phyloP scores from a whole-genome alignment of 2,329 filamentous ascomycete species.

The Rugonectria rugulosa region DNA sequence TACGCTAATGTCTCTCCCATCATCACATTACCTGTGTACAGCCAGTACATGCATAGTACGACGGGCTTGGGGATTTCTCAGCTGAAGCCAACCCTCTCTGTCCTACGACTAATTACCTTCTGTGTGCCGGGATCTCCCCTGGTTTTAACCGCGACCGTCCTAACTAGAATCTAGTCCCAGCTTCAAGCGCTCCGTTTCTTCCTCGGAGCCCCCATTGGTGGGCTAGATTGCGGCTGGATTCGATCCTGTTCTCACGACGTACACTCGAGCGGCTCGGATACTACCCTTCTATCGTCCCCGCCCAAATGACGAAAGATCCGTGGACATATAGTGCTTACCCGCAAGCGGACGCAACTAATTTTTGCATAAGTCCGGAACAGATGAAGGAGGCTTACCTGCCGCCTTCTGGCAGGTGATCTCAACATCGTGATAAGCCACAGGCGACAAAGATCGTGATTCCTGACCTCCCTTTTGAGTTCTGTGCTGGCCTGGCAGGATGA shows the following conservation, averaged over 20 bases:
- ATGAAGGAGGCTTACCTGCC: too few species aligned
- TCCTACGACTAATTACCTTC: too few species aligned
- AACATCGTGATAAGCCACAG: background rate
- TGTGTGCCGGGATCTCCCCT: too few species aligned
- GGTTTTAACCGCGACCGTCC: too few species aligned
- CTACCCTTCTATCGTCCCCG: background rate
- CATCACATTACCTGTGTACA: too few species aligned
- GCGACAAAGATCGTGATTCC: background rate
- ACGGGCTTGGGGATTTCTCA: background rate
- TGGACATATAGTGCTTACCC: background rate
- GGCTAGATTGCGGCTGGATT: background rate
- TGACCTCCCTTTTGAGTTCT: background rate
- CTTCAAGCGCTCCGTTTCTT: too few species aligned
- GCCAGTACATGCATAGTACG: background rate
- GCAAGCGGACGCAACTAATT: background rate
- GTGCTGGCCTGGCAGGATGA: background rate
- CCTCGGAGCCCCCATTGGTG: too few species aligned
- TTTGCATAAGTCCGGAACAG: too few species aligned
- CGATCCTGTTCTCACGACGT: too few species aligned
- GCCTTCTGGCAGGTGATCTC: background rate
- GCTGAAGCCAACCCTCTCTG: background rate
- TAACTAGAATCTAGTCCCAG: too few species aligned
- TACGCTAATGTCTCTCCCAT: too few species aligned
- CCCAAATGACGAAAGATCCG: background rate
- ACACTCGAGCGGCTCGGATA: background rate